Evolutionary conservation across 495 filamentous ascomycete species (phyloP).

Genomic region (Chlorociboria aeruginascens): DNA sequence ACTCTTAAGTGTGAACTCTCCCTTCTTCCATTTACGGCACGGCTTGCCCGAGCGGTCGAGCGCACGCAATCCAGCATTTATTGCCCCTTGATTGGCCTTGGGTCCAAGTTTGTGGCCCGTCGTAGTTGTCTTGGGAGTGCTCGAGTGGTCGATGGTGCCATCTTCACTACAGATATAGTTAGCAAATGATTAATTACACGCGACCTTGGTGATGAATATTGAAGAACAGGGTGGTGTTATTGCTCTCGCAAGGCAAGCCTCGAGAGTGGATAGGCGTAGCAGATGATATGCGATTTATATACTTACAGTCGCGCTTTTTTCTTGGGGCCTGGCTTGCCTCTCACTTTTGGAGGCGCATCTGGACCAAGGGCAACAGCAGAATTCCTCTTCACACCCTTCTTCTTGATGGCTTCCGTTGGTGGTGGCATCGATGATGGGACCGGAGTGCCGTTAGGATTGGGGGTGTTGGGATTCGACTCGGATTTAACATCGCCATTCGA

Average conservation of each 20-base stretch:
- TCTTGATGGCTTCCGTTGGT: constrained; percentile 39
- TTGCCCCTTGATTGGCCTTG: constrained; percentile 95
- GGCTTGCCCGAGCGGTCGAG: constrained; percentile 83
- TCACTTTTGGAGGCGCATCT: constrained; percentile 44
- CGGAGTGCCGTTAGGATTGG: constrained; percentile 39
- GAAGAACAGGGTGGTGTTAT: too few relatives aligned
- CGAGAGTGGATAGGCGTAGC: background rate
- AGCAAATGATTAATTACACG: background rate
- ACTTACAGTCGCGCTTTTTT: constrained; percentile 91
- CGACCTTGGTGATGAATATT: background rate
- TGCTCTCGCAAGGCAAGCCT: too few relatives aligned
- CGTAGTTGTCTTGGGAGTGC: constrained; percentile 37
- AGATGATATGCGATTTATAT: background rate
- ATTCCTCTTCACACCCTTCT: constrained; percentile 50
- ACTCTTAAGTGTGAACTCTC: constrained; percentile 71
- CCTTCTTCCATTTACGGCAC: constrained; percentile 82
- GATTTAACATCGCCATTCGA: constrained; percentile 36
- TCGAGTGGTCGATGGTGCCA: constrained; percentile 27
- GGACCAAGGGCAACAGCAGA: constrained; percentile 37
- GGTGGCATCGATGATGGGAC: constrained; percentile 39
- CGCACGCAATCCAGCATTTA: constrained; percentile 90
- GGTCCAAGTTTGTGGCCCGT: constrained; percentile 72
- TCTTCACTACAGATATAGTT: constrained; percentile 12
- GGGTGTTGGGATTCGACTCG: constrained; percentile 39
- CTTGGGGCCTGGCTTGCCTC: constrained; percentile 87